These are phyloP conservation scores for Globisporangium recalcitrans DNA, from an alignment of 352 stramenopile species.

Conservation along the genomic window DNA sequence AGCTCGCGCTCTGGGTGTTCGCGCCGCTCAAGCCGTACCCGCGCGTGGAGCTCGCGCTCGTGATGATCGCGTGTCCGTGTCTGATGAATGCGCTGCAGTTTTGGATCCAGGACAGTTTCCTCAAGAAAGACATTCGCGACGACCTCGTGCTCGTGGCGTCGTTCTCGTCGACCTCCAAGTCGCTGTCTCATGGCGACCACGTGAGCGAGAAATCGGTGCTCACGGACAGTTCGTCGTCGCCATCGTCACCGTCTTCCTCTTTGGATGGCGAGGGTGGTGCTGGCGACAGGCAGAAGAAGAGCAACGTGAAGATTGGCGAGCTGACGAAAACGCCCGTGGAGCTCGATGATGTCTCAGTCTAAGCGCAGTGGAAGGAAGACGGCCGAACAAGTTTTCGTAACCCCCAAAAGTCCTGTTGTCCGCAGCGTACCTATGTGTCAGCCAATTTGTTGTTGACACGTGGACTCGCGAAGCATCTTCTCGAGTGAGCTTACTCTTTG, in stretches of 20 bases:
- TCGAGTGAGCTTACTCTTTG: neutral
- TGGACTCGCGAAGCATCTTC: too few species aligned
- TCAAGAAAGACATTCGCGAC: constrained; percentile 78
- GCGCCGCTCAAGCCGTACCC: constrained; percentile 58
- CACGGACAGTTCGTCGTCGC: constrained; percentile 8
- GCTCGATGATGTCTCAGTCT: neutral
- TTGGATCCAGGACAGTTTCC: constrained; percentile 88
- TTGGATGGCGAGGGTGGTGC: neutral
- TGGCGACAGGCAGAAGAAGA: neutral
- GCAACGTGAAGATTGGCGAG: neutral
- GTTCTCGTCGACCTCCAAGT: constrained; percentile 20
- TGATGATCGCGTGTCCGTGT: constrained; percentile 87
- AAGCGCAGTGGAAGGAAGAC: neutral
- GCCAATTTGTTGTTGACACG: neutral
- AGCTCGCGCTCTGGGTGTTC: constrained; percentile 64
- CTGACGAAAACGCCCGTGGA: neutral
- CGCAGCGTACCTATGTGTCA: too few species aligned
- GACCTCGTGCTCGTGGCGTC: constrained; percentile 45
- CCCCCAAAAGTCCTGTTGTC: neutral
- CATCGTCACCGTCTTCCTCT: neutral
- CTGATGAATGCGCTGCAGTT: constrained; percentile 89
- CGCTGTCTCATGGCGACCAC: constrained; percentile 15
- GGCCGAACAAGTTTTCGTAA: neutral
- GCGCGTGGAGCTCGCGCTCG: constrained; percentile 66
- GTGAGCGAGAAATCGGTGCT: constrained; percentile 18